Base-by-base conservation (phyloP, 345 rosid species). In the Populus alba region DNA sequence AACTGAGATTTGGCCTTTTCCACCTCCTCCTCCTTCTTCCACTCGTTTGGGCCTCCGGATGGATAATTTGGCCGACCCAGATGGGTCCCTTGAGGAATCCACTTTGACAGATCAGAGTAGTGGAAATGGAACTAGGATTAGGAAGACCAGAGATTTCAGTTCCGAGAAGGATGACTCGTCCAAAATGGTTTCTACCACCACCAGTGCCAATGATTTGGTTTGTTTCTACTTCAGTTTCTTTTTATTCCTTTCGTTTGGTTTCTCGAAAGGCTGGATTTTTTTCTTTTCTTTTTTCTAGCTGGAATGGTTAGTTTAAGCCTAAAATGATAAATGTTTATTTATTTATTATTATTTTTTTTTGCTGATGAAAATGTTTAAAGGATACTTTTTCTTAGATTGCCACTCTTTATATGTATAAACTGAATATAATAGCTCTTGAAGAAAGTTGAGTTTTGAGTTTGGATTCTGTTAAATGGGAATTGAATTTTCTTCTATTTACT, bases 141-240 rank as follows among this genome's bases (percentile, higher is more conserved):
- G 94, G 86, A 95, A 89, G 90, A 80, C 91, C 82, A 82, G 84
- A 81, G 91, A 86, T 82, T 85, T 90, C 78, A 91, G 90, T 89
- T 92, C 90, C 29, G 63, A 57, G 0, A 94, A 91, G 78, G 96
- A 90, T 77, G 97, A 87, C 35, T 81, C 91, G 53, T 89, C 93
- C 25, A 93, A 90, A 85, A 80, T 90, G 81, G 95, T 91, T 76
- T 91, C 98, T 81, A 88, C 97, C 41, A 69, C 78, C 68, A 90
- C 86, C 73, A 85, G 95, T 70, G 94, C 87, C 79, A 87, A 85
- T 87, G 92, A 90, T 81, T 87, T 92, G 95, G 98, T 95, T 75
- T 67, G 87, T 75, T 71, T 23, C 66, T 35, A 43, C 33, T n/a
- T 61, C 39, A 22, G 47, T 67, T 80, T 16, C 63, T 33, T 5